A percentile compares a stretch with the other conserved stretches of the same genome.
phyloP scores from a whole-genome alignment of 2,329 filamentous ascomycete species.

The Fusarium sp. region DNA sequence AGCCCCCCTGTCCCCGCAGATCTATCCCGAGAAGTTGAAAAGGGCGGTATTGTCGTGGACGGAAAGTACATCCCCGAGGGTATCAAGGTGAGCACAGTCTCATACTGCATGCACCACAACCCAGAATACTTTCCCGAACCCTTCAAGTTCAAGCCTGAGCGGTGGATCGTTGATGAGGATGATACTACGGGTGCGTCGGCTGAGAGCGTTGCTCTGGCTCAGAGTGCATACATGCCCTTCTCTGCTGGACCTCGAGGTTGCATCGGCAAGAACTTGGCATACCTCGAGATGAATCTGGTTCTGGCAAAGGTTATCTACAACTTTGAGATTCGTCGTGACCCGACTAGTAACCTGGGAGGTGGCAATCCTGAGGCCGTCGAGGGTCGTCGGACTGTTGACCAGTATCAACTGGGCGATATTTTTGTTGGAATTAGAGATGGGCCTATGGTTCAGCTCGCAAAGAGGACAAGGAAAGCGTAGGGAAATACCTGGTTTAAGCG shows the following conservation, averaged over 20 bases:
- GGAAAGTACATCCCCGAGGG: conserved; percentile 27
- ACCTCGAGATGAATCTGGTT: conserved; percentile 30
- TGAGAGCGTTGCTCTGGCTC: conserved; percentile 11
- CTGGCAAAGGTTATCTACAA: conserved; percentile 24
- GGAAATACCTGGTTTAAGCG: not conserved
- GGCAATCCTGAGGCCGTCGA: conserved; percentile 10
- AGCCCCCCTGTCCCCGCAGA: conserved; percentile 34
- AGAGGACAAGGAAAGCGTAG: not conserved
- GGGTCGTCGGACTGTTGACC: conserved; percentile 21
- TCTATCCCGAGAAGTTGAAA: conserved; percentile 28
- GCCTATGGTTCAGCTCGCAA: conserved; percentile 25
- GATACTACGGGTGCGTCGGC: not conserved
- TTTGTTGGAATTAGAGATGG: conserved; percentile 27
- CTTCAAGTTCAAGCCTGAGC: conserved; percentile 28
- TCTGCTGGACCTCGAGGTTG: conserved; percentile 28
- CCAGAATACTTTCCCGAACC: conserved; percentile 22
- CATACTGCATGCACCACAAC: conserved; percentile 32
- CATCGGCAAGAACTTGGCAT: conserved; percentile 33
- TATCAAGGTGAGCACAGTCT: conserved; percentile 18
- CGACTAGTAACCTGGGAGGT: conserved; percentile 23
- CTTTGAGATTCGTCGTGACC: conserved; percentile 22
- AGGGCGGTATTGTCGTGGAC: conserved; percentile 29
- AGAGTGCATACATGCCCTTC: conserved; percentile 24
- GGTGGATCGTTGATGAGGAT: conserved; percentile 23
- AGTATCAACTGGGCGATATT: conserved; percentile 29